phyloP scores from a whole-genome alignment of 192 early-diverging fungal species.

The Backusella mclennaniae region DNA sequence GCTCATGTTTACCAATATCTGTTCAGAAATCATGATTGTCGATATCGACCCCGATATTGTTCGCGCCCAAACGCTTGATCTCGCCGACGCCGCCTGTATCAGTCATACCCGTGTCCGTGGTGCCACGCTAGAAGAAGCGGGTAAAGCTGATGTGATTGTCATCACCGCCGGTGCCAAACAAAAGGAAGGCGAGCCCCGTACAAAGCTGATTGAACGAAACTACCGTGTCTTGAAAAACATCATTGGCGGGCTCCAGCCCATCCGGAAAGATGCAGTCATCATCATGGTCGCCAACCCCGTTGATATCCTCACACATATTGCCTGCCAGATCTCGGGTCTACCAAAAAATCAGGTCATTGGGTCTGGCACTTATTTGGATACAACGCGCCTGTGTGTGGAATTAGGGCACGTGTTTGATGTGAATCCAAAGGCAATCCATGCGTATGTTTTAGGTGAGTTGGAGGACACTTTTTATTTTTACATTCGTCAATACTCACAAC shows the following conservation, averaged over 20 bases:
- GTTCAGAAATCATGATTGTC: constrained; percentile 70
- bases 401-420: constrained; percentile 54
- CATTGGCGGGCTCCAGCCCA: constrained; percentile 70
- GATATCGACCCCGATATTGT: constrained; percentile 68
- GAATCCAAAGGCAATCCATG: constrained; percentile 71
- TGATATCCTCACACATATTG: constrained; percentile 81
- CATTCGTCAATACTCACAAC: too few relatives aligned
- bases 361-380: constrained; percentile 83
- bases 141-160: constrained; percentile 82
- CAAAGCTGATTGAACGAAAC: constrained; percentile 76
- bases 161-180: constrained; percentile 86
- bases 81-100: constrained; percentile 76
- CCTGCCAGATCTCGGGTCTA: constrained; percentile 77
- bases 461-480: too few relatives aligned
- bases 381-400: constrained; percentile 63
- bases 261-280: constrained; percentile 69
- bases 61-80: constrained; percentile 78
- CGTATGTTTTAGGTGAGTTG: constrained; percentile 76
- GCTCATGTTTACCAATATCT: constrained; percentile 63
- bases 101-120: constrained; percentile 58
- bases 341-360: constrained; percentile 80
- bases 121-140: constrained; percentile 66
- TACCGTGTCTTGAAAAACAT: constrained; percentile 72
- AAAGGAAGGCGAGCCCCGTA: constrained; percentile 70
- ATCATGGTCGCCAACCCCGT: constrained; percentile 84